A percentile compares a stretch with the other conserved stretches of the same genome.
These are phyloP conservation scores for Ceratocystis smalleyi DNA, from an alignment of 2,329 filamentous ascomycete species.

Conservation along the genomic window DNA sequence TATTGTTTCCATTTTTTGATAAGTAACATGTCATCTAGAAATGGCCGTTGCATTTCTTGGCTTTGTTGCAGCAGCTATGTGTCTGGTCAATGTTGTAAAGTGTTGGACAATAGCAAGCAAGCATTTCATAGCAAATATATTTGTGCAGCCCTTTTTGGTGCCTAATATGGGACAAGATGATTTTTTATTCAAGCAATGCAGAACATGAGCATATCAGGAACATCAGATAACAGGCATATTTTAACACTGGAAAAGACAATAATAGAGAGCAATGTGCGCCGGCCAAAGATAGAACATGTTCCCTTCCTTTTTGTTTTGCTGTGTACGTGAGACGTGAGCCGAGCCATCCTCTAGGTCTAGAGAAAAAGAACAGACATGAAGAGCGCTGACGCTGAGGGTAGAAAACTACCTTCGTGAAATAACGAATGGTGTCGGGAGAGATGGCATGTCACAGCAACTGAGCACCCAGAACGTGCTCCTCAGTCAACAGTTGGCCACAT, in stretches of 20 bases:
- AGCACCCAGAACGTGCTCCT: no score
- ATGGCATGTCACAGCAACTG: no score
- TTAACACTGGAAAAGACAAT: background rate
- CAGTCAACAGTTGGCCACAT: no score
- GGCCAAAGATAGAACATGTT: conserved; percentile 7
- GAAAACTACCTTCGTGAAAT: no score
- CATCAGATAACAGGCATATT: background rate
- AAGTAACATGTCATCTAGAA: background rate
- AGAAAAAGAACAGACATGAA: conserved; percentile 10
- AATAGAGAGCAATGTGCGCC: conserved; percentile 16
- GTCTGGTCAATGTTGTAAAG: background rate
- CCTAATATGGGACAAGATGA: background rate
- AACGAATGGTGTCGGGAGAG: no score
- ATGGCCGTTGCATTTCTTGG: background rate
- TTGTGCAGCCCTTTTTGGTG: background rate
- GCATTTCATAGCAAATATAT: no score
- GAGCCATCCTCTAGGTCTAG: background rate
- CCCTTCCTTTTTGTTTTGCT: conserved; percentile 1
- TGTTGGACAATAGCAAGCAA: no score
- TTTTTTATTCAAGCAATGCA: background rate
- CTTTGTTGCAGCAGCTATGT: background rate
- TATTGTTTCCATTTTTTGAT: background rate
- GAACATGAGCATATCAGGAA: background rate
- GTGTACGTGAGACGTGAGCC: conserved; percentile 7
- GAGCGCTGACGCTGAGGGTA: background rate